Evolutionary conservation across 192 early-diverging fungal species (phyloP).

Genomic region (Backusella macrospora): DNA sequence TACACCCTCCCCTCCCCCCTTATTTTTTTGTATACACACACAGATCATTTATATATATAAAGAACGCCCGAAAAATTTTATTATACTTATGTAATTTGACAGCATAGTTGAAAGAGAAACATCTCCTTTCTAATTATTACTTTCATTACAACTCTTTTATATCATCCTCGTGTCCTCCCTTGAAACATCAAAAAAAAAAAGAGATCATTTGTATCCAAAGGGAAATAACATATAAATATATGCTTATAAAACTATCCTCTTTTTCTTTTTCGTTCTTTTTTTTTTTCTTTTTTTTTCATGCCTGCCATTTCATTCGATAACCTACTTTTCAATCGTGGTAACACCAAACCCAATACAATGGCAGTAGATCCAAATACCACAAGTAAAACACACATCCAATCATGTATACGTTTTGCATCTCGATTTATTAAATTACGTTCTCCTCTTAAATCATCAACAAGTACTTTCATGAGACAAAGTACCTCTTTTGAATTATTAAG

Average conservation of each 20-base stretch:
- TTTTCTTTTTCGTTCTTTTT: neutral
- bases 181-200: too few relatives aligned
- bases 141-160: too few relatives aligned
- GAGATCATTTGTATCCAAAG: neutral
- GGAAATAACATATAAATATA: too few relatives aligned
- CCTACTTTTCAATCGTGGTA: neutral
- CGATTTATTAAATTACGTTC: slow-evolving; percentile 17
- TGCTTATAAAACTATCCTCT: neutral
- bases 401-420: slow-evolving; percentile 12
- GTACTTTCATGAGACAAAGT: neutral
- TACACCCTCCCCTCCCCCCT: too few relatives aligned
- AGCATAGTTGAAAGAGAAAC: too few relatives aligned
- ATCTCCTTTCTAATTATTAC: too few relatives aligned
- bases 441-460: neutral
- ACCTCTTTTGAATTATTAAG: neutral
- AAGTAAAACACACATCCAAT: slow-evolving; percentile 1
- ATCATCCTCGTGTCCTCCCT: neutral
- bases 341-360: neutral
- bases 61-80: too few relatives aligned
- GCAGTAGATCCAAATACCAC: neutral
- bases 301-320: neutral
- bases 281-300: neutral
- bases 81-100: too few relatives aligned
- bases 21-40: too few relatives aligned
- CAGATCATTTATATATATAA: too few relatives aligned